Evolutionary conservation across 2,329 filamentous ascomycete species (phyloP), one percentile per base, ranked within the genome.

Genomic region (Microascus cirrosus): DNA sequence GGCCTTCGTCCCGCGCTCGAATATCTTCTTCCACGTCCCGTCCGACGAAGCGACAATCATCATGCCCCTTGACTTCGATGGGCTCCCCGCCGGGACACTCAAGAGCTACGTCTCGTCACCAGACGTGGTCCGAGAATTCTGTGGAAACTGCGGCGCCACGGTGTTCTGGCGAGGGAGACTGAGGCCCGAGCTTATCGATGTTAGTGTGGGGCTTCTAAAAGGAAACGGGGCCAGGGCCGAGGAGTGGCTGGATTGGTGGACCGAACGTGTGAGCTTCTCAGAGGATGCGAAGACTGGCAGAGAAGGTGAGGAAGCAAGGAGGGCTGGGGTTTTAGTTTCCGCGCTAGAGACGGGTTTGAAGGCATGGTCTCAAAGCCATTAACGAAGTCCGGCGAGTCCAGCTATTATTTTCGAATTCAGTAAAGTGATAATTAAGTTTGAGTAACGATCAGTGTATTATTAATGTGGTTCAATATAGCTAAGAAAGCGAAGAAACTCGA

Each of bases 191-290:
- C 65, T 88, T 20, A 73, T 88, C 18, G 84, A 89, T 67, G 77
- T 89, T 10, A 86, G 83, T 60, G 77, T 79, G 10, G 85, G 85
- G 0, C 63, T 87, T 45, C 65, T 87, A 5, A 70, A 72, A 50
- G 75, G 65, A 0, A 74, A 77, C 51, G 83, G 83, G 0, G 76
- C 77, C 0, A 74, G 79, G 60, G 82, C 79, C 2, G 78, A 82
- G 64, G 67, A 65, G 0, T 86, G 82, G 81, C 63, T 89, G 50
- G 74, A 83, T 24, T 90, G 86, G 85, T 79, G 77, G 66, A 78
- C 70, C 2, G 72, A 67, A 2, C 72, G 81, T 58, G 75, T 86
- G 4, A 85, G 83, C 62, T 88, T 82, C 67, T 67, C 71, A 0
- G 82, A 86, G 63, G 78, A 85, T 62, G 74, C 74, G 8, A 60